These are phyloP conservation scores for Nicotiana sylvestris DNA, from an alignment of 257 asterid genomes.

Conservation along the genomic window DNA sequence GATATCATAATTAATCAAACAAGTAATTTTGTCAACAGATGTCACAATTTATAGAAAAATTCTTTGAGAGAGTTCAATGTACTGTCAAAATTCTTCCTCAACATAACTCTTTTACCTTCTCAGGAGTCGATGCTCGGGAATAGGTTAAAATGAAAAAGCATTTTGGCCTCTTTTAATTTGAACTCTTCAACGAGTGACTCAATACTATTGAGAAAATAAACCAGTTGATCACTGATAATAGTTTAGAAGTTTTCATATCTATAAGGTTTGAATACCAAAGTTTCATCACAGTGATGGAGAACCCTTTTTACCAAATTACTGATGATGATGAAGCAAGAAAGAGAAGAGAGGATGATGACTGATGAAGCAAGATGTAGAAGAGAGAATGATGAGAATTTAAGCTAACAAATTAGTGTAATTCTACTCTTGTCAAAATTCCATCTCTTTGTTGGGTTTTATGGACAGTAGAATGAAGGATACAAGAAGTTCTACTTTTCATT, in stretches of 20 bases:
- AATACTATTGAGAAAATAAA: background rate
- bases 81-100: conserved; percentile 8
- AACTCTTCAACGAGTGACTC: conserved; percentile 43
- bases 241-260: background rate
- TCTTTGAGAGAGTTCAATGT: background rate
- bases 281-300: background rate
- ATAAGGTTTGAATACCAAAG: background rate
- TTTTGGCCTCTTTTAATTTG: conserved; percentile 43
- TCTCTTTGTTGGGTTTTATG: background rate
- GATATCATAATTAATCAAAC: background rate
- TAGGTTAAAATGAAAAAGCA: conserved; percentile 96
- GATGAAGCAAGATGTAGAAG: too few species aligned
- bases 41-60: background rate
- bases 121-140: conserved; percentile 75
- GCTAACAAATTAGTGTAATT: too few species aligned
- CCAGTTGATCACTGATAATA: background rate
- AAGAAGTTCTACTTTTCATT: background rate
- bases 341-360: background rate
- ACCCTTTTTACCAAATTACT: background rate
- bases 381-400: background rate
- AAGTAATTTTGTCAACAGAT: conserved; percentile 4
- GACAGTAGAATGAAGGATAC: background rate
- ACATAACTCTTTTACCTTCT: conserved; percentile 48
- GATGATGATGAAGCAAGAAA: background rate
- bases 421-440: background rate